phyloP scores from a whole-genome alignment of 441 rosid genomes.

The Metrosideros polymorpha region DNA sequence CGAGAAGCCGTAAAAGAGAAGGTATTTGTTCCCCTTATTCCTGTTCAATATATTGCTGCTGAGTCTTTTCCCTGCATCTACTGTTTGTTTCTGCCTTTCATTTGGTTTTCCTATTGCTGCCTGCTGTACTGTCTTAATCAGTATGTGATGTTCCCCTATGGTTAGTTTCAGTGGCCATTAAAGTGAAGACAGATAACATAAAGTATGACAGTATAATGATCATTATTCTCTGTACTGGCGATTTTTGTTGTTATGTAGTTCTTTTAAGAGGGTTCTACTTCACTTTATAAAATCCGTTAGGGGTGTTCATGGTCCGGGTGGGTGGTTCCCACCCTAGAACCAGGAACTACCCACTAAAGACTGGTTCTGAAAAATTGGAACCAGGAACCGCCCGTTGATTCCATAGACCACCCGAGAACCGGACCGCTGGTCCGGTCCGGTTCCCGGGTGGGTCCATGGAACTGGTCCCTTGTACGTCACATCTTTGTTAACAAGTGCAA shows the following conservation, averaged over 20 bases:
- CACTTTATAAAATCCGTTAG: neutral
- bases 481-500: too few species aligned
- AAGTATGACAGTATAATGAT: neutral
- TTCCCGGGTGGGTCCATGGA: too few species aligned
- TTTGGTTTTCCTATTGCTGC: neutral
- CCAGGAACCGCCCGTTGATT: too few species aligned
- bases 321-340: too few species aligned
- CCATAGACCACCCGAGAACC: too few species aligned
- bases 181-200: neutral
- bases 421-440: too few species aligned
- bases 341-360: too few species aligned
- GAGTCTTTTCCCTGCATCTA: neutral
- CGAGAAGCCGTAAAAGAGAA: slow-evolving; percentile 80
- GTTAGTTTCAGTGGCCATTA: neutral
- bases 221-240: neutral
- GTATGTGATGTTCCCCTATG: neutral
- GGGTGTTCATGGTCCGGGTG: too few species aligned
- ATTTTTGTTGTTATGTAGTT: neutral
- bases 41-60: neutral
- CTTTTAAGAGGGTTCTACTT: neutral
- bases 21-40: slow-evolving; percentile 19
- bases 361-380: too few species aligned
- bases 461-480: too few species aligned
- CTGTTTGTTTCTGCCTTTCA: neutral
- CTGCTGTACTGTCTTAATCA: neutral